Percentiles rank a stretch among this genome's conserved stretches.
phyloP scores from a whole-genome alignment of 441 rosid species.

The Theobroma grandiflorum region DNA sequence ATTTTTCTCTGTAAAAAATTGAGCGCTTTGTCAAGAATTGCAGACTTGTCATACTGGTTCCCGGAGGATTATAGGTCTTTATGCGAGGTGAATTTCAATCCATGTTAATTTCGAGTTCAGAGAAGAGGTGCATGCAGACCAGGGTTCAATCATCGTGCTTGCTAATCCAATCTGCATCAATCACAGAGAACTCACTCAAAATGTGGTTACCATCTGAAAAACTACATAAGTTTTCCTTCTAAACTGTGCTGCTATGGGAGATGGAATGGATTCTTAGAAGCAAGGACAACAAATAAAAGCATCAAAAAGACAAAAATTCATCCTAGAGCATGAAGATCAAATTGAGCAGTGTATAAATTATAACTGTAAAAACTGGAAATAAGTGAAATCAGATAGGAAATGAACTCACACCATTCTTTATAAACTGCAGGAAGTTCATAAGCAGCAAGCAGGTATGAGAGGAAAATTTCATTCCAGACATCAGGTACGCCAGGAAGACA shows the following conservation, averaged over 20 bases:
- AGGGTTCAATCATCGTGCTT: not conserved
- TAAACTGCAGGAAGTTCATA: constrained; percentile 15
- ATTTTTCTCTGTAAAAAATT: constrained; percentile 4
- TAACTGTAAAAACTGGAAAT: not conserved
- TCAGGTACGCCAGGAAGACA: constrained; percentile 77
- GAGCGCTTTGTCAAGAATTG: constrained; percentile 13
- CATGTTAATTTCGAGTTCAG: not conserved
- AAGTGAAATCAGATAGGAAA: constrained; percentile 18
- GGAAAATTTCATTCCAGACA: constrained; percentile 63
- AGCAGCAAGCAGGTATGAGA: constrained; percentile 42
- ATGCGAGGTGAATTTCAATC: not conserved
- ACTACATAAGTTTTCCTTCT: not conserved
- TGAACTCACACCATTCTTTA: constrained; percentile 29
- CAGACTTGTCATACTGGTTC: constrained; percentile 3
- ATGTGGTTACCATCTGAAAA: not conserved
- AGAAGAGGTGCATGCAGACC: constrained; percentile 7
- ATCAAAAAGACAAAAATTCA: not conserved
- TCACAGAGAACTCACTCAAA: constrained; percentile 12
- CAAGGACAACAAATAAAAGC: not conserved
- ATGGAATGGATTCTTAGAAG: not conserved
- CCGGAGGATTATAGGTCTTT: not conserved
- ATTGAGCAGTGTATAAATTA: not conserved
- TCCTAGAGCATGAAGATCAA: not conserved
- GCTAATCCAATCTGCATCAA: constrained; percentile 33
- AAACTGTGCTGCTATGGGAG: not conserved